Evolutionary conservation across 495 filamentous ascomycete species (phyloP).

Genomic region (Usnea hakonensis): DNA sequence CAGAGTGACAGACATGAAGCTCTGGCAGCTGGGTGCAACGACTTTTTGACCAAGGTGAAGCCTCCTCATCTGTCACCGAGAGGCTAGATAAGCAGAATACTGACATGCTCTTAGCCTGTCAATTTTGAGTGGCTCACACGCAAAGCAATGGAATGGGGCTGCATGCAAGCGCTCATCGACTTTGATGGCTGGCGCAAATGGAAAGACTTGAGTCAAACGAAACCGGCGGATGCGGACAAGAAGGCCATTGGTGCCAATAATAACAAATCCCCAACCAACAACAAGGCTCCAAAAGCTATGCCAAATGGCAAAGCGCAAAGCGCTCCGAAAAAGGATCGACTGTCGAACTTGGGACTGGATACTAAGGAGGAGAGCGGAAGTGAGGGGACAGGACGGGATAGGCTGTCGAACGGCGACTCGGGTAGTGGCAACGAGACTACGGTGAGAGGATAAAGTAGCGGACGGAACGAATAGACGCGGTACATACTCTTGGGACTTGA

Average conservation of each 20-base stretch:
- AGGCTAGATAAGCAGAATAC: background rate
- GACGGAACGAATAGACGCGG: background rate
- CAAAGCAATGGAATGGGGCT: slow-evolving; percentile 99
- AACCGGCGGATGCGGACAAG: slow-evolving; percentile 5
- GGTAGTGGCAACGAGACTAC: background rate
- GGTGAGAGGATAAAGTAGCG: background rate
- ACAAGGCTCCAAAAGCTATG: background rate
- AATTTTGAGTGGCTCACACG: slow-evolving; percentile 96
- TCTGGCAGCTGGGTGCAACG: slow-evolving; percentile 91
- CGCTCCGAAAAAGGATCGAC: background rate
- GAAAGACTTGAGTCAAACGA: slow-evolving; percentile 63
- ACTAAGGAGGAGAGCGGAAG: background rate
- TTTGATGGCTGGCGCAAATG: slow-evolving; percentile 97
- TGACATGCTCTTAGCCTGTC: slow-evolving; percentile 58
- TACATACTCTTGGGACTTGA: background rate
- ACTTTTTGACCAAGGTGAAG: slow-evolving; percentile 94
- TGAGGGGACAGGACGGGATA: slow-evolving; percentile 1
- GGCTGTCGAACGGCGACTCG: slow-evolving; percentile 1
- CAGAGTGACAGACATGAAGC: slow-evolving; percentile 95
- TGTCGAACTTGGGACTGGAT: background rate
- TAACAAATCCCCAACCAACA: slow-evolving; percentile 6
- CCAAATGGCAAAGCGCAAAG: slow-evolving; percentile 7
- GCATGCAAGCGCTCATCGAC: slow-evolving; percentile 94
- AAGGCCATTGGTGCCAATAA: slow-evolving; percentile 2
- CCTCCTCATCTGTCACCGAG: background rate